Percentiles rank a stretch among this genome's conserved stretches.
phyloP scores from a whole-genome alignment of 2,329 filamentous ascomycete genomes.

The Cercospora sojina region DNA sequence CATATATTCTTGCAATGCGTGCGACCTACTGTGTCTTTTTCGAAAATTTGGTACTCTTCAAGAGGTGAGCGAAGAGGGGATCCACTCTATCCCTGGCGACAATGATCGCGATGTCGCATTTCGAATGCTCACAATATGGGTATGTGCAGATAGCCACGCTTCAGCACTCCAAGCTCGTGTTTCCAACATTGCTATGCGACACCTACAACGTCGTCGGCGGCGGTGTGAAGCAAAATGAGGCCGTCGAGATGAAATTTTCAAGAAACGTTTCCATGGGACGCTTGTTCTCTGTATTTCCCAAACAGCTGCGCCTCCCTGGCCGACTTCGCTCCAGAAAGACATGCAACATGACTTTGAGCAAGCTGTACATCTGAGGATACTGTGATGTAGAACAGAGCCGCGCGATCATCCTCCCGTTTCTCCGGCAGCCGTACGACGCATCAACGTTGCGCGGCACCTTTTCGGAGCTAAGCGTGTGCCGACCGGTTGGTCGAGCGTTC shows the following conservation, averaged over 20 bases:
- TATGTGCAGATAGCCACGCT: constrained; percentile 11
- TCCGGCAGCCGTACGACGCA: background rate
- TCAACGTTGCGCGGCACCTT: background rate
- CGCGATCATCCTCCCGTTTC: background rate
- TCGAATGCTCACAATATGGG: background rate
- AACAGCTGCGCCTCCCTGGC: background rate
- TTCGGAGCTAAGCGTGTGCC: background rate
- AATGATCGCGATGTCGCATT: background rate
- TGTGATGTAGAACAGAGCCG: background rate
- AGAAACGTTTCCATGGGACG: background rate
- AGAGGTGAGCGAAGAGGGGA: background rate
- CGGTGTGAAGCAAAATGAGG: constrained; percentile 2
- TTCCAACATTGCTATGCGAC: background rate
- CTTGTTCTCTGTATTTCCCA: background rate
- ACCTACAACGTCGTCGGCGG: background rate
- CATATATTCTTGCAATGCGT: background rate
- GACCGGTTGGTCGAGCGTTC: background rate
- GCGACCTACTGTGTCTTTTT: background rate
- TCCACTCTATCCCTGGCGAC: background rate
- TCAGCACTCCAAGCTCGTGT: background rate
- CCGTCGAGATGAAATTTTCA: background rate
- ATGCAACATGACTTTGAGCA: background rate
- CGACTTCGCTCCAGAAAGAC: background rate
- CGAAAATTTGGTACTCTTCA: background rate
- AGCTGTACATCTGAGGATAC: background rate